These are phyloP conservation scores for Kalanchoe fedtschenkoi DNA, from an alignment of 164 flowering plant genomes.

Conservation along the genomic window DNA sequence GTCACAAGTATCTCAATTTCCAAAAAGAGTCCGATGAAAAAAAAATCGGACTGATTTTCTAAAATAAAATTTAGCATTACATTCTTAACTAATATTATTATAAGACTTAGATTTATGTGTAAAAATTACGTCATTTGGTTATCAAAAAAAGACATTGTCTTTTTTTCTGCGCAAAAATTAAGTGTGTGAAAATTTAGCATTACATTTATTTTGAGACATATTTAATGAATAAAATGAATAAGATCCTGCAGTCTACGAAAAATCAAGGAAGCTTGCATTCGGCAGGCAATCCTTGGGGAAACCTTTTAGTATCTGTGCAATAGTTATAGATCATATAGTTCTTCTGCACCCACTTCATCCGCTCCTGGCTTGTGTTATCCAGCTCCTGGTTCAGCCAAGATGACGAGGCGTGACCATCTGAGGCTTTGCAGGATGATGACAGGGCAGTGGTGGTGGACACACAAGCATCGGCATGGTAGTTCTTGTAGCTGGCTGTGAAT, in stretches of 20 bases:
- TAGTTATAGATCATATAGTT: conserved; percentile 2
- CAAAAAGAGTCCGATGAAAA: too few species aligned
- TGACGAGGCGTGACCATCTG: neutral
- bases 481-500: conserved; percentile 4
- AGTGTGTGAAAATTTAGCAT: too few species aligned
- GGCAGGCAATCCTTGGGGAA: conserved; percentile 1
- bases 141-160: too few species aligned
- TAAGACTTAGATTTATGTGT: too few species aligned
- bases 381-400: conserved; percentile 1
- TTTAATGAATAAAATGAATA: neutral
- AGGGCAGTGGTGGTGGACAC: neutral
- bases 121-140: too few species aligned
- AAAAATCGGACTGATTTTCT: too few species aligned
- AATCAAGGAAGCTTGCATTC: conserved; percentile 4
- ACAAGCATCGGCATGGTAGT: conserved; percentile 4
- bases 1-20: too few species aligned
- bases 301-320: conserved; percentile 3
- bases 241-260: neutral
- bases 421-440: conserved; percentile 1
- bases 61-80: too few species aligned
- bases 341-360: conserved; percentile 4
- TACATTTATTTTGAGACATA: too few species aligned
- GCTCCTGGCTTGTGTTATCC: conserved; percentile 2
- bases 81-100: too few species aligned
- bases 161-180: too few species aligned